Conservation (phyloP, 805 yeast species). For the Kazachstania kunashirensis region DNA sequence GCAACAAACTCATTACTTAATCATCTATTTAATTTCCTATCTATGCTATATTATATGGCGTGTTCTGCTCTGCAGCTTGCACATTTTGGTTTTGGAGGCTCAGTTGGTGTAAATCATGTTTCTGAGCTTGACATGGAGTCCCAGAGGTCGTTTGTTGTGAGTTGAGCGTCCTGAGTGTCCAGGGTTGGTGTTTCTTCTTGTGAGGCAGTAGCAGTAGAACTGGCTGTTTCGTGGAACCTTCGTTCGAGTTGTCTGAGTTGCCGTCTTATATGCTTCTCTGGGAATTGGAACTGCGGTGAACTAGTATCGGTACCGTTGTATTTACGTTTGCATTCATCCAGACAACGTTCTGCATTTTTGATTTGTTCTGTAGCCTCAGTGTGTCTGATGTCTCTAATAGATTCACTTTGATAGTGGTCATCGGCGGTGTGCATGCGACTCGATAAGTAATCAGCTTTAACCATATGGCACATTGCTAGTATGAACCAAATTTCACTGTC, state of each 20-base stretch:
- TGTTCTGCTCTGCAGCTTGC: no score
- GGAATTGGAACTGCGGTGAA: constrained; percentile 14
- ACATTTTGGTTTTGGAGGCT: no score
- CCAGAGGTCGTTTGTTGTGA: no score
- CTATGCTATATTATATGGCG: no score
- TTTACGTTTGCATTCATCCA: constrained; percentile 11
- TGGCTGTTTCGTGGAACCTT: constrained; percentile 14
- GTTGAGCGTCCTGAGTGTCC: no score
- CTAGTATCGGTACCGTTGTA: neutral
- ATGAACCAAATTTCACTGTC: constrained; percentile 28
- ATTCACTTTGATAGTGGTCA: no score
- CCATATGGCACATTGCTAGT: constrained; percentile 20
- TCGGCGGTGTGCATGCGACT: neutral
- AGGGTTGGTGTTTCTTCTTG: no score
- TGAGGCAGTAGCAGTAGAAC: no score
- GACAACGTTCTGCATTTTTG: constrained; percentile 4
- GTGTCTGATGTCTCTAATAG: constrained; percentile 13
- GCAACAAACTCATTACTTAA: no score
- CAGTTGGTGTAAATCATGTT: no score
- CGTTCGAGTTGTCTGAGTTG: constrained; percentile 18
- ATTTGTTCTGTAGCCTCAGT: neutral
- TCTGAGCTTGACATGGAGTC: no score
- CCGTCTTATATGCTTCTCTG: constrained; percentile 15
- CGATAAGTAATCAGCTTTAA: constrained; percentile 20
- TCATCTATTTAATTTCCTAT: no score